A percentile compares a stretch with the other conserved stretches of the same genome.
These are phyloP conservation scores for Hypoxylon sp. DNA, from an alignment of 2,329 filamentous ascomycete genomes.

Conservation along the genomic window DNA sequence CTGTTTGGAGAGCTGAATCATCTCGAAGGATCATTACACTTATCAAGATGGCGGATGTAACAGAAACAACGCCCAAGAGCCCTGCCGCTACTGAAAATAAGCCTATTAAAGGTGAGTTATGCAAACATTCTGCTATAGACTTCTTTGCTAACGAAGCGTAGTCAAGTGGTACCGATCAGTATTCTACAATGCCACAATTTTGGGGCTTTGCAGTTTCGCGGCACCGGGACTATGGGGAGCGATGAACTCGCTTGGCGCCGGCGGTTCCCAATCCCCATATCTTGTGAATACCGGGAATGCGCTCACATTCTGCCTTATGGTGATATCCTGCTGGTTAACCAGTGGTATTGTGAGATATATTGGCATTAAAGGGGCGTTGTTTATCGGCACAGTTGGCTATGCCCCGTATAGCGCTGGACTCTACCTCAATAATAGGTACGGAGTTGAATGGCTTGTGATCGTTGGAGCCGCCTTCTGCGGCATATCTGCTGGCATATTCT, in stretches of 20 bases:
- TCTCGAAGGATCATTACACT: not conserved
- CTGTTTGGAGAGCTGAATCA: not conserved
- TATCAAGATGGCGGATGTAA: constrained; percentile 21
- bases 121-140: not conserved
- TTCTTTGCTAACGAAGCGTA: constrained; percentile 47
- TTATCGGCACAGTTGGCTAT: constrained; percentile 81
- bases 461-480: constrained; percentile 79
- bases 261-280: constrained; percentile 74
- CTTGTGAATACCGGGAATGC: constrained; percentile 80
- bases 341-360: constrained; percentile 75
- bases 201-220: constrained; percentile 79
- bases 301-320: constrained; percentile 80
- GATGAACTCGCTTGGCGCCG: constrained; percentile 81
- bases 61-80: constrained; percentile 15
- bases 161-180: constrained; percentile 80
- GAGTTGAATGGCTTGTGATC: constrained; percentile 77
- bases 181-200: constrained; percentile 79
- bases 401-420: constrained; percentile 79
- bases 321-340: constrained; percentile 77
- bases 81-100: not conserved
- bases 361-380: constrained; percentile 78
- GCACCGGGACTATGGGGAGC: constrained; percentile 81
- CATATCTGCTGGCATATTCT: constrained; percentile 79
- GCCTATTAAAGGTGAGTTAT: constrained; percentile 25
- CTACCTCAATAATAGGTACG: constrained; percentile 80